These are phyloP conservation scores for Tolypocladium ophioglossoides DNA, from an alignment of 2,329 filamentous ascomycete species.

Conservation along the genomic window DNA sequence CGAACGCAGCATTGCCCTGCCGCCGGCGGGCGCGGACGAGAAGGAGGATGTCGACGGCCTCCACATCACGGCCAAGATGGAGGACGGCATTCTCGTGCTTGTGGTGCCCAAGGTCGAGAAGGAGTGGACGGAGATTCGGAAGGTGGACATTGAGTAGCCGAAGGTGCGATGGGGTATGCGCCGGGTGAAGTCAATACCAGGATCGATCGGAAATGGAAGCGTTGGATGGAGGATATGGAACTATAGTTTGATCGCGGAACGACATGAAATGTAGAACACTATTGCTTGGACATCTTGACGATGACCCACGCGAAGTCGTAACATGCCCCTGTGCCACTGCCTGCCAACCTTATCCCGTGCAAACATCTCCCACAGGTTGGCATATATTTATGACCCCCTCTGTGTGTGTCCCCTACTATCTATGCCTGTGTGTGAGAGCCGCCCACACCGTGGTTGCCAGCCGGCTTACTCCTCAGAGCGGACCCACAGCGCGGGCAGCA, in stretches of 20 bases:
- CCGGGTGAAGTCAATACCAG: neutral
- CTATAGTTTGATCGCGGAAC: neutral
- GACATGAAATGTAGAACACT: neutral
- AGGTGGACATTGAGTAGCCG: slow-evolving; percentile 43
- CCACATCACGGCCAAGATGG: slow-evolving; percentile 62
- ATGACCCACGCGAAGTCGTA: neutral
- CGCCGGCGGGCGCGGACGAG: slow-evolving; percentile 27
- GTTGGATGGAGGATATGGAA: neutral
- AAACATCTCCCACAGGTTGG: neutral
- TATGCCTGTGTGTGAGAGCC: neutral
- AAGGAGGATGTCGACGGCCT: slow-evolving; percentile 54
- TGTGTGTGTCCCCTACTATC: neutral
- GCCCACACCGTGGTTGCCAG: neutral
- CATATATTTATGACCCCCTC: neutral
- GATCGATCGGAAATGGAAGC: neutral
- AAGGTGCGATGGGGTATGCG: neutral
- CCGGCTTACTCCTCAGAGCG: neutral
- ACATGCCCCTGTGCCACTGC: neutral
- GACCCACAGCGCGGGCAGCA: neutral
- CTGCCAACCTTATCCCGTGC: neutral
- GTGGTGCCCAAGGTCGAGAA: slow-evolving; percentile 64
- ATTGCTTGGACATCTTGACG: too few relatives aligned
- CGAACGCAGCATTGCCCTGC: slow-evolving; percentile 57
- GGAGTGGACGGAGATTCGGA: slow-evolving; percentile 53
- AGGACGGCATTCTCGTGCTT: slow-evolving; percentile 68